phyloP scores from a whole-genome alignment of 2,329 filamentous ascomycete genomes.

The Dryadomyces sulphureus region DNA sequence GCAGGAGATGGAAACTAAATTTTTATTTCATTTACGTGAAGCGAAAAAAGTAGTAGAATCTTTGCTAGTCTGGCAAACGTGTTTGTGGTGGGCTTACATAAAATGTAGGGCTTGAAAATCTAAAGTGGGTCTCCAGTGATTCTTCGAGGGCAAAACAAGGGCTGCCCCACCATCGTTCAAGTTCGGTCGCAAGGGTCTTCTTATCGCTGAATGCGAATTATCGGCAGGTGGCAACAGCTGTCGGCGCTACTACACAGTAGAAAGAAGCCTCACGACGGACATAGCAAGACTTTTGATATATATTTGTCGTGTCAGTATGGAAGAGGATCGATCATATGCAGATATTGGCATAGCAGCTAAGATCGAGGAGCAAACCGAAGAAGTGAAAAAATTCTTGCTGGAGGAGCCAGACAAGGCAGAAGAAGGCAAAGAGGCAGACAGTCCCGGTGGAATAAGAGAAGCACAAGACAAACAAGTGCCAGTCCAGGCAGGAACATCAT shows the following conservation, averaged over 20 bases:
- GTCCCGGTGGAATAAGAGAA: background rate
- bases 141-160: background rate
- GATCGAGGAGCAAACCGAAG: conserved; percentile 28
- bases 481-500: background rate
- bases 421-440: background rate
- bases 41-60: conserved; percentile 8
- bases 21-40: conserved; percentile 4
- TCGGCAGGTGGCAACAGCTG: conserved; percentile 7
- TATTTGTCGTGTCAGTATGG: conserved; percentile 45
- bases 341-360: conserved; percentile 57
- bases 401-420: background rate
- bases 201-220: background rate
- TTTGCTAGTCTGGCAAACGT: background rate
- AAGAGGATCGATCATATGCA: conserved; percentile 56
- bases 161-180: background rate
- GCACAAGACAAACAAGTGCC: background rate
- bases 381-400: background rate
- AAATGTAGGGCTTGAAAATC: conserved; percentile 10
- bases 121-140: conserved; percentile 3
- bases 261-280: background rate
- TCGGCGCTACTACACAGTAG: background rate
- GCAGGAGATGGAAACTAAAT: background rate
- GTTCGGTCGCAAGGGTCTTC: background rate
- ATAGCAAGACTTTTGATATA: background rate
- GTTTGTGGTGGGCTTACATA: conserved; percentile 11